Percentiles rank a stretch among this genome's conserved stretches.
Conservation (phyloP, 164 flowering plant species). For the Annona cherimola region DNA sequence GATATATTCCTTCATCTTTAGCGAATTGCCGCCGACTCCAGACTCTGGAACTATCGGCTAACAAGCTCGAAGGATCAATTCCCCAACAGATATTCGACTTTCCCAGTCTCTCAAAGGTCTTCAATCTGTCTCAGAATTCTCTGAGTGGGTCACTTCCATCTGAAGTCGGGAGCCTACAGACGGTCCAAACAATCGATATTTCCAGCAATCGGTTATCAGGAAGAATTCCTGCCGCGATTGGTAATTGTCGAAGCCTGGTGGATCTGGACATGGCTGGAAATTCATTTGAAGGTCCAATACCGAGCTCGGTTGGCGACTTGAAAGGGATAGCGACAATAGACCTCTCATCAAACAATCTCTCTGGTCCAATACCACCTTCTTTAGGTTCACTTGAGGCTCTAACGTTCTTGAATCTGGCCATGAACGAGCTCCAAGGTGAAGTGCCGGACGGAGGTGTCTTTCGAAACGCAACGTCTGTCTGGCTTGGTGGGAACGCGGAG, state of each 20-base stretch:
- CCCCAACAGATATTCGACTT: neutral
- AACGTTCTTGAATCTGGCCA: constrained; percentile 6
- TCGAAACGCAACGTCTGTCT: neutral
- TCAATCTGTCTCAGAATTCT: constrained; percentile 9
- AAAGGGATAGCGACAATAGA: constrained; percentile 6
- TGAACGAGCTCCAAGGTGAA: constrained; percentile 18
- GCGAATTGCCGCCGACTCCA: neutral
- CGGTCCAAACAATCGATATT: neutral
- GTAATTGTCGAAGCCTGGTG: neutral
- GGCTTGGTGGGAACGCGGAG: neutral
- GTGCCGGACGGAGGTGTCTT: constrained; percentile 16
- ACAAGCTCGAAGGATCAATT: constrained; percentile 1
- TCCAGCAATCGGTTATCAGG: constrained; percentile 4
- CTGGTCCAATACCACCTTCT: constrained; percentile 6
- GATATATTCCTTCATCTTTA: constrained; percentile 1
- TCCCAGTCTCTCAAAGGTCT: neutral
- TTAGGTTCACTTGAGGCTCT: neutral
- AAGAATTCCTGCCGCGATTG: neutral
- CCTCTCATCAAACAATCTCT: constrained; percentile 8
- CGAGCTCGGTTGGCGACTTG: constrained; percentile 1
- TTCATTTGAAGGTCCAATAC: constrained; percentile 13
- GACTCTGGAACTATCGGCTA: constrained; percentile 3
- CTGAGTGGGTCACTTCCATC: constrained; percentile 1
- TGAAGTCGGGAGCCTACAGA: constrained; percentile 2
- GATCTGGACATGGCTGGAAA: constrained; percentile 1